Base-by-base conservation (phyloP, 1,284 basidiomycete species). In the Tilletia setariae region DNA sequence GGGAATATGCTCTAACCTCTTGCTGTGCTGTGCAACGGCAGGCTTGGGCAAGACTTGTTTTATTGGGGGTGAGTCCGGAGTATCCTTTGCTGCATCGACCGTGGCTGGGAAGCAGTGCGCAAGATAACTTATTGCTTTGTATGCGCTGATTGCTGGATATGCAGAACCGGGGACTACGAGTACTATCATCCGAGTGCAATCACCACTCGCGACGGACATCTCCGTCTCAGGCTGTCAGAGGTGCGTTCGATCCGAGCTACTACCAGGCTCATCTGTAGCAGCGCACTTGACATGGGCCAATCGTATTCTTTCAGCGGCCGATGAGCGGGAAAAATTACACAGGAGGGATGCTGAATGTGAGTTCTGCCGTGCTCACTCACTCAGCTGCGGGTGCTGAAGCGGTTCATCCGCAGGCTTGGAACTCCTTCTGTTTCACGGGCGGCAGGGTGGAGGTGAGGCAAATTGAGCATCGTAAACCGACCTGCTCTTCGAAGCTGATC, bases 351-450 rank as follows among this genome's bases (percentile, higher is more conserved):
- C 84, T 92, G 19, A 46, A 49, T 44, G 32, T 44, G 21, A 32
- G 93, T 95, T 94, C 84, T 91, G 93, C 82, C 84, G 67, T 59
- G 73, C 67, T 67, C 23, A 21, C 19, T 51, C 6, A 8, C 9
- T 2, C 1, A 4, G 28, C 21, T 15, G 23, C 35, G 88, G 30
- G 87, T 87, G 11, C 93, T 43, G 86, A 85, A 28, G 85, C 86
- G 83, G 73, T 86, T 13, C 84, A 84, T 67, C 82, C 83, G 11
- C 23, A 59, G 53, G 53, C 53, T 0, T 86, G 92, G 92, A 93
- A 93, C 83, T 93, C 96, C 83, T 91, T 97, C 71, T 96, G 94
- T 84, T 97, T 95, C 83, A 95, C 90, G 2, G 92, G 91, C 0
- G 94, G 93, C 1, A 93, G 93, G 80, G 86, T 97, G 67, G 92